These are phyloP conservation scores for Cenchrus fungigraminus DNA, from an alignment of 176 grass and related monocot genomes.

Conservation along the genomic window DNA sequence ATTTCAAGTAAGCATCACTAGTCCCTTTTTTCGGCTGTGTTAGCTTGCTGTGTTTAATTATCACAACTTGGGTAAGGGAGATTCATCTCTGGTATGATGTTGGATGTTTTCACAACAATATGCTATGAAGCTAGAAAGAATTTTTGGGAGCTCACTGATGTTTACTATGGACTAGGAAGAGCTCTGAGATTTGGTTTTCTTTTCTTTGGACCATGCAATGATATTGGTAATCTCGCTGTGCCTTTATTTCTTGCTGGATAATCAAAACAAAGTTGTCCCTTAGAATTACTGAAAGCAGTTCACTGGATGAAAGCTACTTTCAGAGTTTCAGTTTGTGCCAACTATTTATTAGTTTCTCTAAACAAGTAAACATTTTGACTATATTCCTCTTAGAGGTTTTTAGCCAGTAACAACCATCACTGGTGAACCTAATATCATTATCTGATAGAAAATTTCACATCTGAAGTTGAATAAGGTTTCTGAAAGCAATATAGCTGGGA, in stretches of 20 bases:
- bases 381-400: conserved; percentile 17
- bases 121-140: neutral
- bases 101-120: neutral
- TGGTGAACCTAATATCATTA: neutral
- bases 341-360: neutral
- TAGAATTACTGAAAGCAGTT: neutral
- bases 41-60: neutral
- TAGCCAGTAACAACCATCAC: neutral
- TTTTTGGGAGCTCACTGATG: neutral
- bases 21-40: neutral
- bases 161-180: neutral
- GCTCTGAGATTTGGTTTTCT: neutral
- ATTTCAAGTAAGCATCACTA: neutral
- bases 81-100: neutral
- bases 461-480: conserved; percentile 15
- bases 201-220: neutral
- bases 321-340: neutral
- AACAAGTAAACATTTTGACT: neutral
- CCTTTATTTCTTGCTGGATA: conserved; percentile 17
- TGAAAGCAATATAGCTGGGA: too few relatives aligned
- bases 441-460: neutral
- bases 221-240: neutral
- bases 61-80: neutral
- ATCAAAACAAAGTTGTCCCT: neutral
- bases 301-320: neutral